Percentiles rank a stretch among this genome's conserved stretches.
These are phyloP conservation scores for Candida tammaniensis DNA, from an alignment of 805 yeast genomes.

Conservation along the genomic window DNA sequence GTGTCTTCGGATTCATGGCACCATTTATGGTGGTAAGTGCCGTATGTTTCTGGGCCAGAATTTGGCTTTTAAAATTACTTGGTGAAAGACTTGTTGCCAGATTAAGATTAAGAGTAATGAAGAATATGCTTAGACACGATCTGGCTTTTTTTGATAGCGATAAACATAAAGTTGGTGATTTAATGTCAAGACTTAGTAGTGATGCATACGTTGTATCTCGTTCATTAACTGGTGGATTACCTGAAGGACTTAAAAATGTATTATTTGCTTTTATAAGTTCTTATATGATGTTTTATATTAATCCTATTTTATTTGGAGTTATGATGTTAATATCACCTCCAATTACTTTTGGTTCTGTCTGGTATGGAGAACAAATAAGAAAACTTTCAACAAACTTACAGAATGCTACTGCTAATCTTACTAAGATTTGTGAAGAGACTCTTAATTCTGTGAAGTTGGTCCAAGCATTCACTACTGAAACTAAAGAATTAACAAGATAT, in stretches of 20 bases:
- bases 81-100: constrained; percentile 46
- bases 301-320: constrained; percentile 41
- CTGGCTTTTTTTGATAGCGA: constrained; percentile 40
- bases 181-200: constrained; percentile 41
- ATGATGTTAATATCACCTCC: constrained; percentile 46
- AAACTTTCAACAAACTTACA: constrained; percentile 39
- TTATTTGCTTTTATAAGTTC: constrained; percentile 41
- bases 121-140: constrained; percentile 41
- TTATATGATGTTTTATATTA: constrained; percentile 44
- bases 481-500: constrained; percentile 38
- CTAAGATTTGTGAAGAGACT: constrained; percentile 44
- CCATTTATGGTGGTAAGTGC: constrained; percentile 44
- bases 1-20: constrained; percentile 40
- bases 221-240: constrained; percentile 41
- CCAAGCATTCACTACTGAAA: constrained; percentile 44
- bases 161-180: constrained; percentile 45
- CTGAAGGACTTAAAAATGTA: constrained; percentile 44
- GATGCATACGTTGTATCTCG: constrained; percentile 47
- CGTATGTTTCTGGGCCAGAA: constrained; percentile 46
- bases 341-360: constrained; percentile 42
- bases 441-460: constrained; percentile 41
- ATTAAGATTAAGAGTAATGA: constrained; percentile 40
- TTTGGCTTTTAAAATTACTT: constrained; percentile 38
- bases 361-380: constrained; percentile 44
- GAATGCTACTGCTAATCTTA: constrained; percentile 43